These are phyloP conservation scores for Leucosporidium scottii DNA, from an alignment of 768 basidiomycete species.

Conservation along the genomic window DNA sequence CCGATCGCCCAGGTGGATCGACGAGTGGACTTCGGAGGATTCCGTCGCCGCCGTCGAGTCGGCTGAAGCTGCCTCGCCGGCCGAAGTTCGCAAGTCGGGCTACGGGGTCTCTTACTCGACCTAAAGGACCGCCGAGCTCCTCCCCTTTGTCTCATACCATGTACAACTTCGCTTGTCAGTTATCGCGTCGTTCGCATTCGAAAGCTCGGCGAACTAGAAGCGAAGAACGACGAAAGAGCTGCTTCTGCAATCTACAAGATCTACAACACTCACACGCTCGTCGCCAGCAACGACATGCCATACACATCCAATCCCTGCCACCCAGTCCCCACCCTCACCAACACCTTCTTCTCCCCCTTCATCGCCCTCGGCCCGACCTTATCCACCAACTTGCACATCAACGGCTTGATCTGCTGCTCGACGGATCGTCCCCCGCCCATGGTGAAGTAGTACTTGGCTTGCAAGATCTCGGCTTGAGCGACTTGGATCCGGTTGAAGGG, in stretches of 20 bases:
- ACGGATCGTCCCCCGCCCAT: neutral
- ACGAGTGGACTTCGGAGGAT: constrained; percentile 41
- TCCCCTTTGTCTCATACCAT: no score
- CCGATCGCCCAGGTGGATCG: constrained; percentile 55
- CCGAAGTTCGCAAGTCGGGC: neutral
- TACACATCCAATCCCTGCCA: constrained; percentile 25
- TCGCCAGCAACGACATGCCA: neutral
- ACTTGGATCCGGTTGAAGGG: constrained; percentile 53
- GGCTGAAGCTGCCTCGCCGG: neutral
- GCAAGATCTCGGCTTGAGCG: constrained; percentile 62
- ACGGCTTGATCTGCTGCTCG: constrained; percentile 56
- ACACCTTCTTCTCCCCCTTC: constrained; percentile 66
- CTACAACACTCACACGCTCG: neutral
- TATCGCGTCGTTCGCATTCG: no score
- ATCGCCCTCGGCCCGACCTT: constrained; percentile 53
- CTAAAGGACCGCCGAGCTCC: no score
- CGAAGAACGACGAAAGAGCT: no score
- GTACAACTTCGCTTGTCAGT: no score
- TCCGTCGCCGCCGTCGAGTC: constrained; percentile 5
- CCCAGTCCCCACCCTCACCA: constrained; percentile 75
- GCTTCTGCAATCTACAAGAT: no score
- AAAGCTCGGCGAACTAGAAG: no score
- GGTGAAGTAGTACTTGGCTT: constrained; percentile 69
- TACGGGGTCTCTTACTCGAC: neutral
- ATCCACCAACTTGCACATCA: constrained; percentile 73